Base-by-base conservation (phyloP, 176 grass and related monocot species). In the Otatea glauca region DNA sequence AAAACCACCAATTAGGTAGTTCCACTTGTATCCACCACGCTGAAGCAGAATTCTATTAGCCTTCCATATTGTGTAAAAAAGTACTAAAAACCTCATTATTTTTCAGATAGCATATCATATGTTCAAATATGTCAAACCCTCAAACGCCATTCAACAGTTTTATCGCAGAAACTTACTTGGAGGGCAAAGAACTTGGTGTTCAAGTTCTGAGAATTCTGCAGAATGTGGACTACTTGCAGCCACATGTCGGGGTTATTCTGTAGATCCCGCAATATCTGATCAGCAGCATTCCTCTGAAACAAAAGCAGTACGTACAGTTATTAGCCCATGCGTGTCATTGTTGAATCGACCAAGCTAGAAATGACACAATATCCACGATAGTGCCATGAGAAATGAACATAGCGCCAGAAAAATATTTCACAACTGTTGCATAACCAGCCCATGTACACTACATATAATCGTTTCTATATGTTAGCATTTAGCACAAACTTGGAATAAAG, bases 151-250 rank as follows among this genome's bases (percentile, higher is more conserved):
- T 16, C 13, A 6, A 58, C 18, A 67, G 21, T 1, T 14, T 42
- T 68, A 9, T 59, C n/a, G 64, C 16, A 20, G 8, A 21, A 10
- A 61, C 86, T 93, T 92, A 99, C 97, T 90, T 99, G 97, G 29
- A 99, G 92, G 20, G 93, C 93, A 79, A 96, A 99, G 75, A 99
- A 99, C 68, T 99, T 99, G 70, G 97, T 96, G 86, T 99, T 99
- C 61, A 99, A 77, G 74, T 89, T 94, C 78, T 99, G 93, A 2
- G 97, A 96, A 70, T 96, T 94, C 74, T 96, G 93, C 65, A 99
- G 81, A 86, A 99, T 94, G 86, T 99, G 93, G 32, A 99, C 97
- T 7, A 99, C 97, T 86, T 99, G 97, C 37, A 99, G 80, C 97
- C 97, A 99, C 74, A 89, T 96, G 63, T 99, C 97, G 2, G 92